A percentile compares a stretch with the other conserved stretches of the same genome.
These are phyloP conservation scores for Collybia mongolica DNA, from an alignment of 768 basidiomycete species.

Conservation along the genomic window DNA sequence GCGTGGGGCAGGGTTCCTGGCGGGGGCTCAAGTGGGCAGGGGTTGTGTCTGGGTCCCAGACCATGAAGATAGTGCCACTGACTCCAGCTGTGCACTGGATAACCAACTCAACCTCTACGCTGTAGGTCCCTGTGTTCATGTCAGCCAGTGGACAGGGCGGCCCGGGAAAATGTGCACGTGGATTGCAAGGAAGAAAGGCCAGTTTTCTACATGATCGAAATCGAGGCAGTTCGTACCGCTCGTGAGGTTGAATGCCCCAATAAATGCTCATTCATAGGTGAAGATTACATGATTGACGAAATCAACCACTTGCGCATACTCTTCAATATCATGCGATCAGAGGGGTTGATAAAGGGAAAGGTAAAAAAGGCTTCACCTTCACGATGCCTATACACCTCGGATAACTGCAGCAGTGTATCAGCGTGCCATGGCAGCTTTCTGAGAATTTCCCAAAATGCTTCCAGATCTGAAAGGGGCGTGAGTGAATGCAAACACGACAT, in stretches of 20 bases:
- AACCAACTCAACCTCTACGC: slow-evolving; percentile 85
- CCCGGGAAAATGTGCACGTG: slow-evolving; percentile 41
- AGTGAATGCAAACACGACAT: background rate
- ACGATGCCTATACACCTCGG: slow-evolving; percentile 82
- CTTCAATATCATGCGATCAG: slow-evolving; percentile 41
- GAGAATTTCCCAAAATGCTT: slow-evolving; percentile 75
- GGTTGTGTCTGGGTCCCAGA: too few relatives aligned
- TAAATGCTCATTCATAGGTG: slow-evolving; percentile 87
- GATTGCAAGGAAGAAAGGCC: slow-evolving; percentile 88
- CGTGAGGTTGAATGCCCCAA: slow-evolving; percentile 84
- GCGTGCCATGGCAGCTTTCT: slow-evolving; percentile 85
- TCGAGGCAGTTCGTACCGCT: slow-evolving; percentile 81
- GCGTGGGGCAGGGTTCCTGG: too few relatives aligned
- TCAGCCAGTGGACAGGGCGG: background rate
- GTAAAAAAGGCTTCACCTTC: slow-evolving; percentile 58
- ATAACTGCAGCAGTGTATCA: slow-evolving; percentile 85
- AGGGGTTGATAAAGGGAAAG: slow-evolving; percentile 1
- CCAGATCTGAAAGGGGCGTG: slow-evolving; percentile 54
- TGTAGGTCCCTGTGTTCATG: slow-evolving; percentile 65
- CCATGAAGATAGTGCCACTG: too few relatives aligned
- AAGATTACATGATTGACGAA: slow-evolving; percentile 92
- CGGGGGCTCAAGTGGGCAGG: too few relatives aligned
- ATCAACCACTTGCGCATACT: slow-evolving; percentile 82
- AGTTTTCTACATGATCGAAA: slow-evolving; percentile 88
- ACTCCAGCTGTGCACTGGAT: too few relatives aligned